phyloP scores from a whole-genome alignment of 495 filamentous ascomycete genomes.

The Astrocystis sublimbata region DNA sequence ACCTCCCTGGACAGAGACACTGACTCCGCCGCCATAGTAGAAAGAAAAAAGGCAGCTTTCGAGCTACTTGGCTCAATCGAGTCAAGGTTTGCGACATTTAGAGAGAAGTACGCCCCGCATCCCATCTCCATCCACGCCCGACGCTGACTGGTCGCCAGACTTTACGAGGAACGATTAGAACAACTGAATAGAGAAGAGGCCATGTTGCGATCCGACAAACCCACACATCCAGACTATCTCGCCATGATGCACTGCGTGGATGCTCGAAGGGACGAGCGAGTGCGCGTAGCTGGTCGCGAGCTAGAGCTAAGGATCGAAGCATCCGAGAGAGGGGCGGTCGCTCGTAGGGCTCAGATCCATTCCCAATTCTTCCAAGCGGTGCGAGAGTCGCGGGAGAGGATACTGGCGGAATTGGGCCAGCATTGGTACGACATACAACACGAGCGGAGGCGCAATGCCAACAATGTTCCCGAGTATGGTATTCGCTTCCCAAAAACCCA shows the following conservation, averaged over 20 bases:
- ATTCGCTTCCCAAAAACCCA: slow-evolving; percentile 71
- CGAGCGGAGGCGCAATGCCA: slow-evolving; percentile 80
- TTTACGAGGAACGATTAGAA: slow-evolving; percentile 83
- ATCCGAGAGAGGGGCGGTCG: slow-evolving; percentile 70
- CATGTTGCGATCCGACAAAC: slow-evolving; percentile 71
- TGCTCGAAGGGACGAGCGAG: slow-evolving; percentile 74
- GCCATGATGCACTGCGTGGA: slow-evolving; percentile 83
- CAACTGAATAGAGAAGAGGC: slow-evolving; percentile 80
- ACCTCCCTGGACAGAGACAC: slow-evolving; percentile 19
- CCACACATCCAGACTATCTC: slow-evolving; percentile 84
- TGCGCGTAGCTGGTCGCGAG: slow-evolving; percentile 70
- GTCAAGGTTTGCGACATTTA: slow-evolving; percentile 77
- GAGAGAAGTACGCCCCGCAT: slow-evolving; percentile 69
- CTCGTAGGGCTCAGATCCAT: slow-evolving; percentile 78
- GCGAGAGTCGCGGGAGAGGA: slow-evolving; percentile 75
- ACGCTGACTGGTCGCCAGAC: slow-evolving; percentile 48
- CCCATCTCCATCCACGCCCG: background rate
- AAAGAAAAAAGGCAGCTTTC: slow-evolving; percentile 77
- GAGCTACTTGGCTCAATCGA: slow-evolving; percentile 78
- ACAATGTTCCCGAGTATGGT: slow-evolving; percentile 75
- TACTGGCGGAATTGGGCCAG: slow-evolving; percentile 77
- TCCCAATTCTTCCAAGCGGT: slow-evolving; percentile 83
- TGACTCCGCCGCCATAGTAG: slow-evolving; percentile 58
- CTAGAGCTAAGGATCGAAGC: slow-evolving; percentile 70
- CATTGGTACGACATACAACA: slow-evolving; percentile 90